phyloP scores from a whole-genome alignment of 73 alveolate genomes.

The Blepharisma japonicum region DNA sequence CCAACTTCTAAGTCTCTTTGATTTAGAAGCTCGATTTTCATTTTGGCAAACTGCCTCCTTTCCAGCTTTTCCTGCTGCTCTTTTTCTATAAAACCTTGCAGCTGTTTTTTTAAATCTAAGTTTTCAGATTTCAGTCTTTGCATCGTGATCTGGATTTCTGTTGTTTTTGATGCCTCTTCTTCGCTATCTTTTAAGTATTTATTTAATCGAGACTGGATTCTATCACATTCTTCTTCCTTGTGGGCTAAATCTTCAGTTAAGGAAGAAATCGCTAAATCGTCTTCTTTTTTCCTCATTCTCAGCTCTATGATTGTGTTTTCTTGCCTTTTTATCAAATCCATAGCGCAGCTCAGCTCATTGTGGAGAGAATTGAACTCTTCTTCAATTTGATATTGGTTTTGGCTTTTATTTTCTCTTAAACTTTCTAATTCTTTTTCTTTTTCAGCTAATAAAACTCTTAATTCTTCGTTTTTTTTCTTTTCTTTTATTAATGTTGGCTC shows the following conservation, averaged over 20 bases:
- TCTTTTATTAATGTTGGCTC: background rate
- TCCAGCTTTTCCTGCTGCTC: conserved; percentile 3
- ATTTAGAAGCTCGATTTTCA: background rate
- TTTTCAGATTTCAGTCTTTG: background rate
- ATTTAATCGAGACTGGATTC: background rate
- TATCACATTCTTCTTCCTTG: background rate
- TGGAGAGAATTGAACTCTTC: background rate
- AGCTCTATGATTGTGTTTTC: background rate
- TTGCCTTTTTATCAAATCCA: conserved; percentile 1
- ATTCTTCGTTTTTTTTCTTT: background rate
- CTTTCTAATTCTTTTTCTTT: background rate
- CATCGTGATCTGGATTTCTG: background rate
- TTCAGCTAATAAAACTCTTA: background rate
- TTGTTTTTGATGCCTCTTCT: background rate
- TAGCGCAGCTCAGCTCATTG: conserved; percentile 2
- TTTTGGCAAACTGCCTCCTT: background rate
- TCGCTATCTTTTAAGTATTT: background rate
- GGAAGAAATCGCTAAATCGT: background rate
- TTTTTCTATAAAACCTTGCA: background rate
- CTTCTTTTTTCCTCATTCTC: background rate
- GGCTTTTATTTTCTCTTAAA: background rate
- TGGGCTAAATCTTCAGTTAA: background rate
- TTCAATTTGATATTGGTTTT: background rate
- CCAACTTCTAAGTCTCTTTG: conserved; percentile 3
- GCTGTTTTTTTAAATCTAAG: background rate